These are phyloP conservation scores for Penicillium sp. DNA, from an alignment of 2,329 filamentous ascomycete genomes.

Conservation along the genomic window DNA sequence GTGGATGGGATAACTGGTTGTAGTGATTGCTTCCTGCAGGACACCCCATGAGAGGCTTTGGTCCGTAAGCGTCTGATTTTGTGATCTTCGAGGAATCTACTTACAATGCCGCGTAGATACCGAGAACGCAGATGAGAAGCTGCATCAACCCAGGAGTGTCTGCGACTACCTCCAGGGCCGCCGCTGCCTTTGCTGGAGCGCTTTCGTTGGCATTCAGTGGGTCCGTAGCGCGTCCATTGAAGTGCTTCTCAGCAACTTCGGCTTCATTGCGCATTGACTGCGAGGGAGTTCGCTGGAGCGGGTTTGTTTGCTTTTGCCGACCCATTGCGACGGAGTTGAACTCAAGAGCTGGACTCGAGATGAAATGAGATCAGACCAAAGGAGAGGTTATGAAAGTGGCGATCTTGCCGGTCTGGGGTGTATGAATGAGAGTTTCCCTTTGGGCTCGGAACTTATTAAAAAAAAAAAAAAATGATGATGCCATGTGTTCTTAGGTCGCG, in stretches of 20 bases:
- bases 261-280: constrained; percentile 56
- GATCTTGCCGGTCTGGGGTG: not conserved
- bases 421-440: not conserved
- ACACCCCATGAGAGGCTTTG: constrained; percentile 87
- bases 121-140: constrained; percentile 81
- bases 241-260: constrained; percentile 24
- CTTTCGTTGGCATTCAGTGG: constrained; percentile 17
- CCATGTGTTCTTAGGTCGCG: constrained; percentile 38
- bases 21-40: constrained; percentile 96
- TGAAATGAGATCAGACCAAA: not conserved
- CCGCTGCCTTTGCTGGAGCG: constrained; percentile 17
- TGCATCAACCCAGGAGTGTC: constrained; percentile 64
- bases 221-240: constrained; percentile 32
- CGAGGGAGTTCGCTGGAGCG: constrained; percentile 63
- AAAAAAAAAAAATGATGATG: constrained; percentile 27
- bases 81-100: constrained; percentile 7
- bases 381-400: not conserved
- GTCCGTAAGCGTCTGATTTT: constrained; percentile 2
- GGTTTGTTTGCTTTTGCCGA: constrained; percentile 65
- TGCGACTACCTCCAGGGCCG: constrained; percentile 28
- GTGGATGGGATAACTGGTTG: constrained; percentile 72
- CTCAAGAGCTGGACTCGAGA: not conserved
- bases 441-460: constrained; percentile 3
- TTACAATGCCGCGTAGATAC: constrained; percentile 97
- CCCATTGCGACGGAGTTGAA: constrained; percentile 55